Evolutionary conservation across 805 yeast genomes (phyloP).

Genomic region (Starmera pachycereana): DNA sequence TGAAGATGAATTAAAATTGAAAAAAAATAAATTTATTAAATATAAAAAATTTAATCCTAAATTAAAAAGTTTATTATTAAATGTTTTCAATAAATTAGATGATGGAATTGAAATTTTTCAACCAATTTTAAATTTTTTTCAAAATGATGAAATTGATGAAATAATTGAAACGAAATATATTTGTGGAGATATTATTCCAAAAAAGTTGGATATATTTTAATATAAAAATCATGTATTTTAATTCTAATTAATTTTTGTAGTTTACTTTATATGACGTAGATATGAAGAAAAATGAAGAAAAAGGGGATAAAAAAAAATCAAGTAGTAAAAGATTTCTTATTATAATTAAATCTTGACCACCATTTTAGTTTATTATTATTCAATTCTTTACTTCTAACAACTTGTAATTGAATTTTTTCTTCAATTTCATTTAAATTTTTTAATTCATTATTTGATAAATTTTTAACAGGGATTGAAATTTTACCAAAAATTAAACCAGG

Average conservation of each 20-base stretch:
- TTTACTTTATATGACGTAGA: no score
- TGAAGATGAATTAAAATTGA: background rate
- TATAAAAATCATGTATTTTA: no score
- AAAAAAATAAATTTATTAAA: background rate
- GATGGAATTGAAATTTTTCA: slow-evolving; percentile 15
- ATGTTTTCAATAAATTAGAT: slow-evolving; percentile 17
- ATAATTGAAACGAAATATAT: background rate
- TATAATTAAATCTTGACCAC: no score
- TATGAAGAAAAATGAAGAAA: no score
- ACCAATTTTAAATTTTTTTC: slow-evolving; percentile 18
- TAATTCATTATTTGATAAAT: background rate
- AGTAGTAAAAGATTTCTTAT: no score
- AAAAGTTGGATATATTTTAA: no score
- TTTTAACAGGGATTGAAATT: background rate
- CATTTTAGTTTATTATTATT: no score
- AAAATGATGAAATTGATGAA: slow-evolving; percentile 2
- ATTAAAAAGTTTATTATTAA: slow-evolving; percentile 13
- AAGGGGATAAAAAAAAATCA: no score
- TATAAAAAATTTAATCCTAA: slow-evolving; percentile 13
- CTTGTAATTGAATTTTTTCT: background rate
- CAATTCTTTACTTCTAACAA: no score
- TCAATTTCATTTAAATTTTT: background rate
- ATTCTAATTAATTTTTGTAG: no score
- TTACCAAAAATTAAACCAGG: slow-evolving; percentile 48
- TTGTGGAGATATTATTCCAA: no score